Base-by-base conservation (phyloP, 768 basidiomycete species). In the Sporobolomyces pararoseus region DNA sequence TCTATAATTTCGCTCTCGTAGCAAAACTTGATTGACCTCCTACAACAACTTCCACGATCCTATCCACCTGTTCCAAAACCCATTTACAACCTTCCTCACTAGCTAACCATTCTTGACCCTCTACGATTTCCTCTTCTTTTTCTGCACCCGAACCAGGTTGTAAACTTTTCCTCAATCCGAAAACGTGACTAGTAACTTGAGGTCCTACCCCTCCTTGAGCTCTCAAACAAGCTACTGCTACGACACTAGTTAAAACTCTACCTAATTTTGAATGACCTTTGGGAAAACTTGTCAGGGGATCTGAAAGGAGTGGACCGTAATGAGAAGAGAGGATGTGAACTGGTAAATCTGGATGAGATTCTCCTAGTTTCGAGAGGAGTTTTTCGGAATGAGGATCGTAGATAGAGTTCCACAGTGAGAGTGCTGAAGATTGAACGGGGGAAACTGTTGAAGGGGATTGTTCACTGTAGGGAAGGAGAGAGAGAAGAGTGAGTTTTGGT, bases 291-390 rank as follows among this genome's bases (percentile, higher is more conserved):
- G 52, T 23, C 1, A 72, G 39, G 1, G 81, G 81, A 60, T 81
- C 80, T 35, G 80, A 75, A n/a, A 82, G 76, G 14, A 81, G 74
- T 3, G 77, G 72, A 4, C 78, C 78, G 72, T 82, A 82, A 66
- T 82, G 80, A 29, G 80, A 79, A 29, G 76, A 70, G 60, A 82
- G 78, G 68, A 82, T 82, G 71, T 81, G 80, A 44, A 81, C 78
- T 27, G 80, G 80, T 14, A 82, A 77, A 70, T 82, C 81, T 2
- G 80, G 81, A 66, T 82, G 80, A 5, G 79, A 78, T 14, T 72
- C 66, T 16, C 58, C 66, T 32, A 82, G 79, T 58, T 80, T 80
- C 58, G 49, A 2, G 53, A 81, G 65, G 32, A 81, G 79, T 52
- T 80, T 82, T 23, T 57, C 61, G 31, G 65, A 49, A 62, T 78